Evolutionary conservation across 23 red algal species (phyloP).

Genomic region (Porphyridium purpureum): DNA sequence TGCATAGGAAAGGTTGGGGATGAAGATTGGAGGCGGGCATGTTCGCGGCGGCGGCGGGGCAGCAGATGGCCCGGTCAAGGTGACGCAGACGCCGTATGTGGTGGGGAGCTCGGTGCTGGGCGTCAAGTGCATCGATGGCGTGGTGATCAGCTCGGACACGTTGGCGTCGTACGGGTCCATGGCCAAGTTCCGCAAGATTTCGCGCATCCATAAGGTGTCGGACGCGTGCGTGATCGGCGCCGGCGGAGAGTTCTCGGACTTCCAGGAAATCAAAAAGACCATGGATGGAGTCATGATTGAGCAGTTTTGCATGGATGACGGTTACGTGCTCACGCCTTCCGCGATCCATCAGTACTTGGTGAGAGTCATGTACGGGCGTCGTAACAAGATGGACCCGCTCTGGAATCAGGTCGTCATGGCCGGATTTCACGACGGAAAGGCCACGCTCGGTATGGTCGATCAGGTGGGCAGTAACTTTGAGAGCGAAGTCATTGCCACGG

Average conservation of each 20-base stretch:
- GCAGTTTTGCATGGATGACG: constrained; percentile 45
- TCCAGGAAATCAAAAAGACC: constrained; percentile 39
- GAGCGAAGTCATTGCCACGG: constrained; percentile 71
- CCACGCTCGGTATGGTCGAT: constrained; percentile 50
- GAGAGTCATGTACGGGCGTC: constrained; percentile 66
- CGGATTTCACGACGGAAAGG: constrained; percentile 29
- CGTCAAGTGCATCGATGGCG: constrained; percentile 74
- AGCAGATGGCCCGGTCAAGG: constrained; percentile 26
- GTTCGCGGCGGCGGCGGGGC: constrained; percentile 1
- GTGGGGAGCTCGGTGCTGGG: constrained; percentile 75
- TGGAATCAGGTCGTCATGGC: constrained; percentile 77
- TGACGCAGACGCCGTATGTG: constrained; percentile 67
- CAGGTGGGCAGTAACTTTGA: constrained; percentile 58
- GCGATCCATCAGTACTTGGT: constrained; percentile 70
- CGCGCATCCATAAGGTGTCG: constrained; percentile 32
- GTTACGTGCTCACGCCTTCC: constrained; percentile 4
- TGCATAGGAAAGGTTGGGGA: too few species aligned
- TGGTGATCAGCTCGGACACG: constrained; percentile 73
- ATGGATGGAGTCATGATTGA: constrained; percentile 19
- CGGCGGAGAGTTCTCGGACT: constrained; percentile 84
- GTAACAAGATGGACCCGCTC: constrained; percentile 79
- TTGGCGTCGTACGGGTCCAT: constrained; percentile 94
- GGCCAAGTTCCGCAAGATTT: constrained; percentile 53
- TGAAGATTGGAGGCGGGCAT: neutral
- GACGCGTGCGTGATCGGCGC: constrained; percentile 31